Percentiles rank a stretch among this genome's conserved stretches.
Conservation (phyloP, 2,329 filamentous ascomycete genomes). For the Nemania sp. region DNA sequence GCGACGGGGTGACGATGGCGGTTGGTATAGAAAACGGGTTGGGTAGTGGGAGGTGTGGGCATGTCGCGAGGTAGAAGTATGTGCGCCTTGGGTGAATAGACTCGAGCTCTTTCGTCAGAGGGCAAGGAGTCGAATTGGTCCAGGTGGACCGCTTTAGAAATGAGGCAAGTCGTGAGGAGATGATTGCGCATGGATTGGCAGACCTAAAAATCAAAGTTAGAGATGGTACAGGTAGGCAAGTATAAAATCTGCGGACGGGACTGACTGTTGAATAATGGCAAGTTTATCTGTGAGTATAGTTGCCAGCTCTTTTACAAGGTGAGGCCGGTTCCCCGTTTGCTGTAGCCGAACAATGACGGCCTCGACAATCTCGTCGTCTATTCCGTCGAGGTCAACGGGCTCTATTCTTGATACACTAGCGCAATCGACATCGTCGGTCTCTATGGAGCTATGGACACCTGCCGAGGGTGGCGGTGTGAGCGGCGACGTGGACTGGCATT, state of each 20-base stretch:
- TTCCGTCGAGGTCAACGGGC: conserved; percentile 77
- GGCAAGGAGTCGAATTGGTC: conserved; percentile 79
- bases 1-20: conserved; percentile 78
- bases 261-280: conserved; percentile 89
- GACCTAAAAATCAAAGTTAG: conserved; percentile 65
- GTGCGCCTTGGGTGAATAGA: conserved; percentile 91
- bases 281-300: conserved; percentile 76
- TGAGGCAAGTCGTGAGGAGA: conserved; percentile 86
- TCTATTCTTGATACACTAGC: conserved; percentile 36
- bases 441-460: conserved; percentile 49
- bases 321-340: conserved; percentile 87
- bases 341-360: conserved; percentile 87
- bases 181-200: conserved; percentile 91
- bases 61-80: conserved; percentile 95
- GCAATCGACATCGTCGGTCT: conserved; percentile 46
- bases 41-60: conserved; percentile 79
- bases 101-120: conserved; percentile 90
- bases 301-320: conserved; percentile 92
- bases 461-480: conserved; percentile 74
- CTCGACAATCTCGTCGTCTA: conserved; percentile 95
- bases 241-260: conserved; percentile 40
- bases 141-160: conserved; percentile 87
- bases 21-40: conserved; percentile 55
- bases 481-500: conserved; percentile 76
- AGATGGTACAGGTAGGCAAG: conserved; percentile 20